Base-by-base conservation (phyloP, 768 basidiomycete genomes). In the Mycena metata region DNA sequence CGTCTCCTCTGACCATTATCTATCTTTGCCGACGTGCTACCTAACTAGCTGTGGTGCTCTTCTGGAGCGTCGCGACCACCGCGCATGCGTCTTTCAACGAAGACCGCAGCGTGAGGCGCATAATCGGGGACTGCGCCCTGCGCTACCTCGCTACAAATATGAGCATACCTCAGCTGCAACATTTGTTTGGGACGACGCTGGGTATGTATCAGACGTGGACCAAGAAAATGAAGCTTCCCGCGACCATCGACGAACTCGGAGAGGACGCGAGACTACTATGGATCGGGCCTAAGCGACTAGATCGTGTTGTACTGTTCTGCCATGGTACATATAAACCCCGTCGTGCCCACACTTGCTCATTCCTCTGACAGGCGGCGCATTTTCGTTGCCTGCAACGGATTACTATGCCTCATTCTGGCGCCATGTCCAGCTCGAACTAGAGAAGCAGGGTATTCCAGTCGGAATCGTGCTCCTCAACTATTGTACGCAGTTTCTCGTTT, bases 291-390 rank as follows among this genome's bases (percentile, higher is more conserved):
- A 78, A 76, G 35, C 71, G 75, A 39, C 75, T 76, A 2, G 79
- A 80, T 4, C 75, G 75, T 10, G 79, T 83, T 1, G 66, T 82
- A 3, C 47, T 81, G 4, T 81, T 77, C 55, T 45, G 77, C 35
- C 81, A 80, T 67, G 82, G 82, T 77, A 39, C 12, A 72, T 36
- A 7, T 35, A 6, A 4, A 23, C 24, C 26, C 17, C 11, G 10
- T 43, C 21, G 6, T 50, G 16, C 21, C 26, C 41, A 17, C 21
- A 15, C 11, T 39, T n/a, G 64, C 43, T 33, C 46, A 30, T 54
- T 24, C 42, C 21, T 7, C 64, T 4, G 55, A 11, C 45, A 81
- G 80, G 80, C 21, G 80, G 79, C 6, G 73, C 67, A 4, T 80
- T 74, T 60, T 46, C 76, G 16, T n/a, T 77, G 3, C 75, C 79